Evolutionary conservation across 306 rosid genomes (phyloP), one percentile per base, ranked within the genome.

Genomic region (Bauhinia variegata): DNA sequence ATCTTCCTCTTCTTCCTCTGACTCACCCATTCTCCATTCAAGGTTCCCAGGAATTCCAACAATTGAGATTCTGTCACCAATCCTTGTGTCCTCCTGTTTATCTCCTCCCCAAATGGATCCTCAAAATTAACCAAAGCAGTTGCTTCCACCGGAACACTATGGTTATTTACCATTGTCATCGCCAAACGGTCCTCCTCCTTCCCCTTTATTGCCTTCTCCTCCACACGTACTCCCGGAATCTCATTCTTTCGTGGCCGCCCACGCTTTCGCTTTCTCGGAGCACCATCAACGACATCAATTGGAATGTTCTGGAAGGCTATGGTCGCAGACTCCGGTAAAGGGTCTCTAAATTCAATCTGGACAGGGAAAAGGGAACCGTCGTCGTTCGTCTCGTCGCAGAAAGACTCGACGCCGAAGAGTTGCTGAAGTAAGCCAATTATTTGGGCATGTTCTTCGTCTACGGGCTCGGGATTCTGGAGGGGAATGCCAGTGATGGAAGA

Each of bases 11-110:
- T 89, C 83, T 82, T 84, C 67, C 91, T 78, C 33, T 79, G 67
- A 65, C 86, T 85, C 18, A 33, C 84, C 96, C 91, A 91, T n/a
- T 80, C 87, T 17, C 96, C 93, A 19, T 62, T 50, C 78, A 88
- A 60, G 18, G 78, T 70, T 60, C 74, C 86, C 80, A 87, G 57
- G 39, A 87, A 89, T 62, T 78, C 85, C 76, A 80, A 31, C 60
- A 88, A 41, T 63, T 82, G 75, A 3, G 72, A 63, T 69, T 83
- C 86, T 2, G 78, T 82, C 72, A 63, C 77, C 88, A 87, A 34
- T 68, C 83, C 95, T 17, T 34, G 80, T 11, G 88, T 85, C 82
- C 88, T 86, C 83, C 53, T 79, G 65, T 79, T 80, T 78, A 87
- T 39, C 82, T 76, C 87, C 68, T 80, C 87, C 31, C 43, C 80